phyloP scores from a whole-genome alignment of 208 protist species.

The Plasmodiophora brassicae region DNA sequence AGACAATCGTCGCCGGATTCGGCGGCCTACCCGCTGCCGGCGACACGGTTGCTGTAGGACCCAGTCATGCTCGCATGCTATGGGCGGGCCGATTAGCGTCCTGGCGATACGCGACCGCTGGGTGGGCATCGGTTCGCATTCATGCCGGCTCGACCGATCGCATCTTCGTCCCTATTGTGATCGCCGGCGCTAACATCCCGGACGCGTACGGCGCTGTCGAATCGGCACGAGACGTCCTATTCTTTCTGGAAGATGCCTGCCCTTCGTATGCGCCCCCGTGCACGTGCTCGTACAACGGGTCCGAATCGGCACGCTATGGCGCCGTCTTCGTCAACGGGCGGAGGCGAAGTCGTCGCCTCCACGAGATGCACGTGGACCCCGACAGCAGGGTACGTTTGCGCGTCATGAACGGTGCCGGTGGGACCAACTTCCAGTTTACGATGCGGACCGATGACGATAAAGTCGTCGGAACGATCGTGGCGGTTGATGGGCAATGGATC shows the following conservation, averaged over 20 bases:
- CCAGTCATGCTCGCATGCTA: not conserved
- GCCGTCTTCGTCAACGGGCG: not conserved
- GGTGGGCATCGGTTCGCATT: not conserved
- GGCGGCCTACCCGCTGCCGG: not conserved
- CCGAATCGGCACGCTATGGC: not conserved
- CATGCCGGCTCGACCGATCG: not conserved
- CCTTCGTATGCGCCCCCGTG: not conserved
- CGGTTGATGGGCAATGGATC: conserved; percentile 8
- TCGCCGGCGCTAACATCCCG: not conserved
- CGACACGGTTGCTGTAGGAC: not conserved
- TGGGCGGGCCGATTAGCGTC: not conserved
- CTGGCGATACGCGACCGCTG: not conserved
- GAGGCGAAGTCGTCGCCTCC: not conserved
- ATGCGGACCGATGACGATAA: not conserved
- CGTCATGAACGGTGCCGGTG: not conserved
- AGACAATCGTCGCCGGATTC: too few relatives aligned
- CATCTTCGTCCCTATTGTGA: not conserved
- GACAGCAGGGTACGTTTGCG: not conserved
- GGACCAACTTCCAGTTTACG: not conserved
- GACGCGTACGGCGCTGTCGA: not conserved
- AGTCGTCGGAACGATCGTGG: not conserved
- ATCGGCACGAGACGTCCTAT: not conserved
- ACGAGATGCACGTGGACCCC: conserved; percentile 9
- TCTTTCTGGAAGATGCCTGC: not conserved
- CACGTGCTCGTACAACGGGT: not conserved